Evolutionary conservation across 176 grass and related monocot genomes (phyloP), one percentile per base, ranked within the genome.

Genomic region (Stipa capillata): DNA sequence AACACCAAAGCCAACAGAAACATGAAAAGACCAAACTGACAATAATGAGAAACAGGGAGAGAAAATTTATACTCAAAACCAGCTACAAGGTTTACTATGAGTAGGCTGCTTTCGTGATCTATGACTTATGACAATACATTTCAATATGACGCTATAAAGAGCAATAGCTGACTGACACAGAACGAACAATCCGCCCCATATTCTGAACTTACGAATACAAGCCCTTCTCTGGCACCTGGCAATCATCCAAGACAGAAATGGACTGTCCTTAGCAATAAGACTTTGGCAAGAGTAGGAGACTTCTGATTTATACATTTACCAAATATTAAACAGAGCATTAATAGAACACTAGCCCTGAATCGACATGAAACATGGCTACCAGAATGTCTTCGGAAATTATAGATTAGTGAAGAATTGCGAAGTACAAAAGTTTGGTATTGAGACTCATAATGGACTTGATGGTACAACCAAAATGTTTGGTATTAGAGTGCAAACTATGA

Each of bases 111-210:
- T 52, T 23, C n/a, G 50, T 52, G 20, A 52, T 52, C 21, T 23
- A 21, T 52, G 50, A 52, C 52, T 74, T 41, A 39, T 57, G 34
- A 75, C 8, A 75, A 75, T 75, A 75, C 51, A n/a, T 72, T n/a
- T 33, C 69, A 72, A 50, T 20, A 33, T 51, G 69, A 18, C 44
- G 50, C 17, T 72, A 72, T 14, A 35, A 13, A 72, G 18, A 72
- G 47, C 28, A 34, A 63, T 31, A 43, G 57, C 50, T 54, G 20
- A 36, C 16, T 41, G 72, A 20, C n/a, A 44, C 14, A 56, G 18
- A 42, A 31, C 3, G 4, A 86, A 86, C n/a, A 59, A 66, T 56
- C 64, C 37, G 52, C 47, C 57, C 42, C 18, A 17, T 24, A 61
- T 31, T 56, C 54, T 21, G 2, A 62, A 15, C n/a, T 53, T 43